Conservation (phyloP, 257 asterid genomes). For the Scutellaria galericulata region DNA sequence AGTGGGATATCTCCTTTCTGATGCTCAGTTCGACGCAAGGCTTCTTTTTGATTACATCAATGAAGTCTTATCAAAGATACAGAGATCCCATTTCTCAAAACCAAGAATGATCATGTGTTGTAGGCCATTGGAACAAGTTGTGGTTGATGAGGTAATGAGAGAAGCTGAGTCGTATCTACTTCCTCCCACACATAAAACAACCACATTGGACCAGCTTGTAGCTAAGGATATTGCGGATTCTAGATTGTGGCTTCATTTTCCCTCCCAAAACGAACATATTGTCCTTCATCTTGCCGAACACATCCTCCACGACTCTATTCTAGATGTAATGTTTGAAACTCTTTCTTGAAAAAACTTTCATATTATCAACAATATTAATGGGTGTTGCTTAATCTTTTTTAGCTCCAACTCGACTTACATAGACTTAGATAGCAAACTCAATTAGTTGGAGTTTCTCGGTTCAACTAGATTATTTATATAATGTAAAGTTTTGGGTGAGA, state of each 20-base stretch:
- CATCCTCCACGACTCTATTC: slow-evolving; percentile 55
- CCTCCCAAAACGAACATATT: slow-evolving; percentile 45
- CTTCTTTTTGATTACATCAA: slow-evolving; percentile 67
- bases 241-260: slow-evolving; percentile 51
- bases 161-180: slow-evolving; percentile 48
- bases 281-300: slow-evolving; percentile 52
- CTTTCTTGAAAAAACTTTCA: slow-evolving; percentile 27
- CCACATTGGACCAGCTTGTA: slow-evolving; percentile 47
- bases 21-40: slow-evolving; percentile 43
- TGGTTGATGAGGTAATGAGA: slow-evolving; percentile 57
- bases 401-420: too few relatives aligned
- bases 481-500: too few relatives aligned
- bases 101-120: slow-evolving; percentile 29
- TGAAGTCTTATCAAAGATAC: slow-evolving; percentile 50
- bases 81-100: slow-evolving; percentile 39
- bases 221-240: slow-evolving; percentile 46
- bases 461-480: too few relatives aligned
- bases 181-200: slow-evolving; percentile 36
- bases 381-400: too few relatives aligned
- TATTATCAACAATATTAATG: too few relatives aligned
- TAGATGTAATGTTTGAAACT: slow-evolving; percentile 44
- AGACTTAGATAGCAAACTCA: too few relatives aligned
- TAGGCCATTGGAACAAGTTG: slow-evolving; percentile 45
- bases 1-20: slow-evolving; percentile 33
- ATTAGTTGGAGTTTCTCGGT: too few relatives aligned